Base-by-base conservation (phyloP, 2,329 filamentous ascomycete species). In the Neonectria neomacrospora region DNA sequence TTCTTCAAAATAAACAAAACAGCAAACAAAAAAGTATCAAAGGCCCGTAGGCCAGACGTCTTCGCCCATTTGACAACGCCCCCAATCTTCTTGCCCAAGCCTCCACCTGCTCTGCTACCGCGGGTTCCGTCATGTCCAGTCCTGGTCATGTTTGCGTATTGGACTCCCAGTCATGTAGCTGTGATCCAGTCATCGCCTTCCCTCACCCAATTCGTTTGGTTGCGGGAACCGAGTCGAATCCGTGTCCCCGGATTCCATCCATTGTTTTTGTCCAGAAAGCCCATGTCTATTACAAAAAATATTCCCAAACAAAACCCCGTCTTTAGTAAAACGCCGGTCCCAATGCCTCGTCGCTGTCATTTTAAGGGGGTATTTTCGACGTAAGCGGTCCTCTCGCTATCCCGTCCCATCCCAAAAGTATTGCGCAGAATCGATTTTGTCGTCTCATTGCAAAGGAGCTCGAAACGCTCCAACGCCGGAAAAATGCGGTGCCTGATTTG, bases 381-480 rank as follows among this genome's bases (percentile, higher is more conserved):
- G 48, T 47, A 44, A 61, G 62, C 53, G 52, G 47, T 37, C 22
- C 45, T 61, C 32, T 41, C 32, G 55, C 51, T 61, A 52, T 56
- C 37, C 53, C 47, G 53, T 39, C 45, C 48, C 47, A 60, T 72
- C 66, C 70, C 55, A 48, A 65, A 32, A 71, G 63, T 70, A 61
- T 68, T 63, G 67, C 68, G 39, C 42, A 47, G 22, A 56, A 61
- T 61, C 37, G 59, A 61, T 66, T 53, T 63, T 64, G 57, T 56
- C 47, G 66, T 69, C 62, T 67, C 68, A 65, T 57, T 57, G 62
- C 63, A 58, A 51, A 65, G 60, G 54, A 45, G 22, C 42, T 65
- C 62, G 64, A 72, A 71, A 71, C 57, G 47, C 61, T 64, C 50
- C 59, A 72, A 72, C 70, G 67, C 67, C 61, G 28, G 42, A 37